phyloP scores from a whole-genome alignment of 108 stramenopile genomes.

The Fragilariopsis cylindrus region DNA sequence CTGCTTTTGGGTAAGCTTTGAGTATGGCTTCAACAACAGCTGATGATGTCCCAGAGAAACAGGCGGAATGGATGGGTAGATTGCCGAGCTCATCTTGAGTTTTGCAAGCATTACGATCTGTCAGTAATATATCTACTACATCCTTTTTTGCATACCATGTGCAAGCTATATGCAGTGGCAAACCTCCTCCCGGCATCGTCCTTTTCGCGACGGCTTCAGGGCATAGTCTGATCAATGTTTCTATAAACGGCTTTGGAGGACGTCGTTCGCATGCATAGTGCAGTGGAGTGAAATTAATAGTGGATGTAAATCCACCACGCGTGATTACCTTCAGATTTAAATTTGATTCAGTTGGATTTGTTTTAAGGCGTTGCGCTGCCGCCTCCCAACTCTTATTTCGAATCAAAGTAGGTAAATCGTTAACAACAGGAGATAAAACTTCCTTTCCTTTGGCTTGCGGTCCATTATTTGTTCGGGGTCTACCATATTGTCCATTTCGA shows the following conservation, averaged over 20 bases:
- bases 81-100: slow-evolving; percentile 75
- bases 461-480: slow-evolving; percentile 5
- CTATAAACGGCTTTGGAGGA: slow-evolving; percentile 66
- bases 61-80: slow-evolving; percentile 79
- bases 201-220: slow-evolving; percentile 53
- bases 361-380: slow-evolving; percentile 52
- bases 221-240: slow-evolving; percentile 56
- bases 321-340: slow-evolving; percentile 60
- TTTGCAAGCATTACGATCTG: slow-evolving; percentile 53
- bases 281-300: slow-evolving; percentile 66
- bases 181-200: slow-evolving; percentile 73
- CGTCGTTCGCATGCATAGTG: slow-evolving; percentile 78
- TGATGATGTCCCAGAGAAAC: slow-evolving; percentile 72
- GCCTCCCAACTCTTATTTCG: slow-evolving; percentile 64
- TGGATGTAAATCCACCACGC: slow-evolving; percentile 74
- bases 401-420: slow-evolving; percentile 63
- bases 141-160: slow-evolving; percentile 74
- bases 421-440: slow-evolving; percentile 17
- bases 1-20: slow-evolving; percentile 65
- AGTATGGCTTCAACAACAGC: slow-evolving; percentile 55
- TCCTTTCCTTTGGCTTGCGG: slow-evolving; percentile 44
- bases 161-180: slow-evolving; percentile 81
- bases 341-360: slow-evolving; percentile 62
- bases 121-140: slow-evolving; percentile 52
- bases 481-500: neutral